Conservation (phyloP, 345 rosid genomes). For the Moricandia arvensis region DNA sequence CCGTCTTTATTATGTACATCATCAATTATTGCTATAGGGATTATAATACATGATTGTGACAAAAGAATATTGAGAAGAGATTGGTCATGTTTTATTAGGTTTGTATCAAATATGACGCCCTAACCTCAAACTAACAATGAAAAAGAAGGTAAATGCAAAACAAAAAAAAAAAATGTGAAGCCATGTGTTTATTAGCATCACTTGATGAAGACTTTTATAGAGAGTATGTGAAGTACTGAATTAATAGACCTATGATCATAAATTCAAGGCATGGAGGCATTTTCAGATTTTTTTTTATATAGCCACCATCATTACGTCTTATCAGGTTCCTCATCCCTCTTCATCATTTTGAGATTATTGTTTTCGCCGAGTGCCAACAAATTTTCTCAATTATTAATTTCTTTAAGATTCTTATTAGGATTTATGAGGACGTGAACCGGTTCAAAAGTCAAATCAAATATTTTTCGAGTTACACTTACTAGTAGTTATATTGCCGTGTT, state of each 20-base stretch:
- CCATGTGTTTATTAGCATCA: constrained; percentile 11
- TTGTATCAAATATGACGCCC: no score
- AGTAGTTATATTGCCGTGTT: neutral
- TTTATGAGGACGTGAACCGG: neutral
- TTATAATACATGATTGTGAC: constrained; percentile 29
- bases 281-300: neutral
- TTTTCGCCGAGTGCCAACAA: neutral
- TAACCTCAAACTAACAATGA: neutral
- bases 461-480: neutral
- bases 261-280: constrained; percentile 22
- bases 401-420: no score
- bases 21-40: neutral
- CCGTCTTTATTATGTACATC: neutral
- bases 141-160: no score
- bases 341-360: no score
- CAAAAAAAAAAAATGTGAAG: no score
- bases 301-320: constrained; percentile 1
- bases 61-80: constrained; percentile 16
- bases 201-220: no score
- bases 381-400: neutral
- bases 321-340: no score
- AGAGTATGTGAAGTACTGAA: constrained; percentile 18
- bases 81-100: constrained; percentile 30
- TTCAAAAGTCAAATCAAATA: neutral
- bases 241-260: constrained; percentile 18